A percentile compares a stretch with the other conserved stretches of the same genome.
Conservation (phyloP, 257 asterid genomes). For the Solanum habrochaites region DNA sequence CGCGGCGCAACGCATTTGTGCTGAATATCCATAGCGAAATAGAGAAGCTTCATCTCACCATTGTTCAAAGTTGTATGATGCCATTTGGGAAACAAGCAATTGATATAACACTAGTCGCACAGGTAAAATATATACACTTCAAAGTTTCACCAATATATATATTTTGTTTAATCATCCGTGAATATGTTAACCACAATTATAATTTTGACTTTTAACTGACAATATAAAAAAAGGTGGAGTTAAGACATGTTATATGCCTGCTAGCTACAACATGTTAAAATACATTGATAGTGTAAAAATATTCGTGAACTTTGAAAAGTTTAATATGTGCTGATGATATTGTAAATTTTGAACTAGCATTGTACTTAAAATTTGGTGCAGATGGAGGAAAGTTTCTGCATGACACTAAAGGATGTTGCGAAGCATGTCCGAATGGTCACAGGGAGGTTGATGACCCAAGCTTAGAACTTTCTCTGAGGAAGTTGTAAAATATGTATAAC, state of each 20-base stretch:
- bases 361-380: neutral
- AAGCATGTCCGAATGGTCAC: neutral
- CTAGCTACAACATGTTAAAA: neutral
- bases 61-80: constrained; percentile 4
- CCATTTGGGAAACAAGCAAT: constrained; percentile 8
- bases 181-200: too few species aligned
- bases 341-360: neutral
- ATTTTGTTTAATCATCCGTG: neutral
- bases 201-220: neutral
- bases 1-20: neutral
- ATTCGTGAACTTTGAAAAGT: too few species aligned
- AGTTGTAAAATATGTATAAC: neutral
- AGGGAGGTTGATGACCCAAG: neutral
- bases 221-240: neutral
- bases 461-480: neutral
- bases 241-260: neutral
- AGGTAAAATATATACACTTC: constrained; percentile 1
- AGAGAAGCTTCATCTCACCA: constrained; percentile 7
- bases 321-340: neutral
- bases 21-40: constrained; percentile 1
- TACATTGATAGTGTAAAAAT: neutral
- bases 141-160: neutral
- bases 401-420: neutral
- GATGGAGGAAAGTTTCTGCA: constrained; percentile 2
- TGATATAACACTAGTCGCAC: constrained; percentile 10